Evolutionary conservation across 495 filamentous ascomycete genomes (phyloP), one percentile per base, ranked within the genome.

Genomic region (Talaromyces wortmannii): DNA sequence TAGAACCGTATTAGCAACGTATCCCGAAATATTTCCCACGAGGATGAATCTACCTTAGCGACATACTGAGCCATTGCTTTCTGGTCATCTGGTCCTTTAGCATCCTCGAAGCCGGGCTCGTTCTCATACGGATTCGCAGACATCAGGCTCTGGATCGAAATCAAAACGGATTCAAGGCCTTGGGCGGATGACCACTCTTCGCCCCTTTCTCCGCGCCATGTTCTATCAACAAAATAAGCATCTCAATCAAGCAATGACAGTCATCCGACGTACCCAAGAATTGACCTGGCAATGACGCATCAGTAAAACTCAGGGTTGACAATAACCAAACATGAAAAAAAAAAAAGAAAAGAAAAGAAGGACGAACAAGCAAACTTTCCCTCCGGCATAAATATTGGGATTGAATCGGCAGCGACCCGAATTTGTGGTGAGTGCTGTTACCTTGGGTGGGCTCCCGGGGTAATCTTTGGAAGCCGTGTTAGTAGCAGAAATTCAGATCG

Each of bases 181-280:
- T 97, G 94, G 3, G 94, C 95, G 0, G 91, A 88, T 30, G 91
- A 96, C 94, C 94, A 98, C 64, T 96, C 83, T 66, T 98, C 94
- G 45, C 90, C 88, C 29, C 83, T 76, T 62, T 92, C 84, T 6
- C 92, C 94, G 32, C 85, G 82, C 94, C 94, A 98, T 66, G 94
- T 98, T 55, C 94, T 95, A 63, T 36, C 42, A 48, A 48, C n/a
- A 45, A 61, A 23, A 68, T 67, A 31, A 47, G 61, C 68, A 75
- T 56, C 52, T 30, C 49, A 6, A 7, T 2, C 5, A 42, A 23
- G 23, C 18, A 2, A 33, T 56, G 17, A 4, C 7, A 40, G 29
- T 32, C 4, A 16, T n/a, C 42, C 13, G 31, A 13, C 48, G 69
- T 80, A 95, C 91, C 91, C 91, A 13, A 96, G 72, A 63, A 95